Evolutionary conservation across 1,284 basidiomycete species (phyloP).

Genomic region (Meira nashicola): DNA sequence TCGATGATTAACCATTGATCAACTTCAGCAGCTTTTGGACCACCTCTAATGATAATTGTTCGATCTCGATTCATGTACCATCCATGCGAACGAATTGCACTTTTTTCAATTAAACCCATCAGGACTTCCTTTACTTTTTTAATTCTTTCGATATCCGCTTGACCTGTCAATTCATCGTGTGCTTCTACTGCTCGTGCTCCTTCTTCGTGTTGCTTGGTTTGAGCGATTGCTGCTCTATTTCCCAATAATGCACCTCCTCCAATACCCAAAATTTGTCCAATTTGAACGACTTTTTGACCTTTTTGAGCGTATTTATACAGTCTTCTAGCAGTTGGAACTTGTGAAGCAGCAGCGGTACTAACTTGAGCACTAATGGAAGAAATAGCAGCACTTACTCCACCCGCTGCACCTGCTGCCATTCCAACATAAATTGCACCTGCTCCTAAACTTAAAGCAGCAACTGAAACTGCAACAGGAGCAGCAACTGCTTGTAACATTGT

Average conservation of each 20-base stretch:
- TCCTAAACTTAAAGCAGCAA: slow-evolving; percentile 29
- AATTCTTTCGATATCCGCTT: slow-evolving; percentile 16
- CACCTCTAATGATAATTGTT: slow-evolving; percentile 34
- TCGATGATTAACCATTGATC: slow-evolving; percentile 41
- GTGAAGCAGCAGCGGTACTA: slow-evolving; percentile 25
- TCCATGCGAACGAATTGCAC: slow-evolving; percentile 36
- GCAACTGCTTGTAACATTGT: slow-evolving; percentile 35
- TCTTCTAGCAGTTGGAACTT: slow-evolving; percentile 30
- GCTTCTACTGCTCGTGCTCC: slow-evolving; percentile 7
- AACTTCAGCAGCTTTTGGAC: slow-evolving; percentile 28
- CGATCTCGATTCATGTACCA: slow-evolving; percentile 43
- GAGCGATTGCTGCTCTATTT: slow-evolving; percentile 10
- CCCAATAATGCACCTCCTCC: slow-evolving; percentile 28
- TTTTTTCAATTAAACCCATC: slow-evolving; percentile 32
- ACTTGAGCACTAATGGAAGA: slow-evolving; percentile 28
- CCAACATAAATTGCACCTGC: slow-evolving; percentile 41
- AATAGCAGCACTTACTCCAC: slow-evolving; percentile 25
- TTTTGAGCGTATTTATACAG: slow-evolving; percentile 33
- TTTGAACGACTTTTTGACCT: slow-evolving; percentile 32
- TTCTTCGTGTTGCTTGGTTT: slow-evolving; percentile 5
- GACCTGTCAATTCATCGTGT: slow-evolving; percentile 16
- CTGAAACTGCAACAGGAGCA: slow-evolving; percentile 35
- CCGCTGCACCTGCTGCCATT: slow-evolving; percentile 29
- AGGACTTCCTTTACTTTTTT: slow-evolving; percentile 32
- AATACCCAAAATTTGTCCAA: slow-evolving; percentile 39